These are phyloP conservation scores for Acanthamoeba healyi DNA, from an alignment of 208 protist genomes.

Conservation along the genomic window DNA sequence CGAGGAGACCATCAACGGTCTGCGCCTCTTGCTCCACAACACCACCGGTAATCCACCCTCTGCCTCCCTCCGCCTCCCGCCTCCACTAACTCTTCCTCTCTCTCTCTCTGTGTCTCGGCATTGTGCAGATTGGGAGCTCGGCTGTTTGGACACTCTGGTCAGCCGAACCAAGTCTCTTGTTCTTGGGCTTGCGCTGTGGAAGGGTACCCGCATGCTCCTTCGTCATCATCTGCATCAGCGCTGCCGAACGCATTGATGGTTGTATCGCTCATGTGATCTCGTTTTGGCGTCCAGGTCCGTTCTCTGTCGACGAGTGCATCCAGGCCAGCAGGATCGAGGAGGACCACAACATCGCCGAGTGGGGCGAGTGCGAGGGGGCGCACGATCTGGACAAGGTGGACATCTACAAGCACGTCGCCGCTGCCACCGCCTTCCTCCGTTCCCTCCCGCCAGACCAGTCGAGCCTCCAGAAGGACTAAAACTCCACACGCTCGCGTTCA, in stretches of 20 bases:
- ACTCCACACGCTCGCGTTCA: no score
- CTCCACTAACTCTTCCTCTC: neutral
- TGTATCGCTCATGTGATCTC: no score
- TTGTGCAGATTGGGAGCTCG: conserved; percentile 54
- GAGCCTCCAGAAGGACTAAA: neutral
- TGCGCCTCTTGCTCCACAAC: conserved; percentile 69
- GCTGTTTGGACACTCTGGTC: conserved; percentile 61
- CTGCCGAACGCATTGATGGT: no score
- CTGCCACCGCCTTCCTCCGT: conserved; percentile 51
- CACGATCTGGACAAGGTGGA: conserved; percentile 71
- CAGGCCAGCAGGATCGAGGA: conserved; percentile 66
- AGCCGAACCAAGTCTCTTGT: conserved; percentile 72
- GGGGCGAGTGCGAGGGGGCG: conserved; percentile 69
- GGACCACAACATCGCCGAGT: conserved; percentile 65
- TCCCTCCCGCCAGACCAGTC: conserved; percentile 31
- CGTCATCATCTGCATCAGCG: neutral
- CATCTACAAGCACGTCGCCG: conserved; percentile 70
- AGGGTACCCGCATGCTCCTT: neutral
- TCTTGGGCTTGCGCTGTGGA: conserved; percentile 58
- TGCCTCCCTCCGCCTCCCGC: neutral
- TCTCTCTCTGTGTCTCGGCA: neutral
- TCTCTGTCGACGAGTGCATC: conserved; percentile 49
- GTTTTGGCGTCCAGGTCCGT: neutral
- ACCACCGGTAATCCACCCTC: conserved; percentile 60
- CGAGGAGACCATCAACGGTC: conserved; percentile 61